Evolutionary conservation across 2,329 filamentous ascomycete genomes (phyloP).

Genomic region (Diaporthe citrichinensis): DNA sequence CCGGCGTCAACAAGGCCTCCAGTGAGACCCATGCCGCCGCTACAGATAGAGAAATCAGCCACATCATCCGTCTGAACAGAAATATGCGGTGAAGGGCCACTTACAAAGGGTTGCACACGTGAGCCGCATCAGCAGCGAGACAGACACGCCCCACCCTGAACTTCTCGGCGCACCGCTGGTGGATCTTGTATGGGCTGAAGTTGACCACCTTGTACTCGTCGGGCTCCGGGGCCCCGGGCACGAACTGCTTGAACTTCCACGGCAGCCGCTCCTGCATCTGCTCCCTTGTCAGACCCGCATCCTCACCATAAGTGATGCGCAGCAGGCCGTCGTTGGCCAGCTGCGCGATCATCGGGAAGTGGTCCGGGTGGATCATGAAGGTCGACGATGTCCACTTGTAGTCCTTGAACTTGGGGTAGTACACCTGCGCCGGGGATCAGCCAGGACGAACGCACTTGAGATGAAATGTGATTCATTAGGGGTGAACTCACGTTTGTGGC

Average conservation of each 20-base stretch:
- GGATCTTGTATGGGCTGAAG: slow-evolving; percentile 64
- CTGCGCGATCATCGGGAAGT: slow-evolving; percentile 64
- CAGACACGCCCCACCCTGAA: slow-evolving; percentile 63
- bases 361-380: slow-evolving; percentile 66
- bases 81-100: slow-evolving; percentile 33
- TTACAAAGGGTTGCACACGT: slow-evolving; percentile 66
- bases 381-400: slow-evolving; percentile 60
- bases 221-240: slow-evolving; percentile 65
- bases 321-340: slow-evolving; percentile 64
- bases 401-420: slow-evolving; percentile 63
- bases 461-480: no score
- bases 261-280: slow-evolving; percentile 60
- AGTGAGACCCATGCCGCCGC: slow-evolving; percentile 59
- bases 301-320: slow-evolving; percentile 67
- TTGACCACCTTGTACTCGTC: slow-evolving; percentile 62
- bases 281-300: slow-evolving; percentile 56
- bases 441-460: no score
- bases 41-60: neutral
- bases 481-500: slow-evolving; percentile 60
- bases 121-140: slow-evolving; percentile 66
- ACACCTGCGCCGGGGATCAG: slow-evolving; percentile 32
- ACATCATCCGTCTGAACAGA: no score
- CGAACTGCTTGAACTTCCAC: slow-evolving; percentile 60
- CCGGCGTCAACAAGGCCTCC: slow-evolving; percentile 63
- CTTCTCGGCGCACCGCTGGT: slow-evolving; percentile 63